These are phyloP conservation scores for Dactylellina parvicollis DNA, from an alignment of 2,329 filamentous ascomycete species.

Conservation along the genomic window DNA sequence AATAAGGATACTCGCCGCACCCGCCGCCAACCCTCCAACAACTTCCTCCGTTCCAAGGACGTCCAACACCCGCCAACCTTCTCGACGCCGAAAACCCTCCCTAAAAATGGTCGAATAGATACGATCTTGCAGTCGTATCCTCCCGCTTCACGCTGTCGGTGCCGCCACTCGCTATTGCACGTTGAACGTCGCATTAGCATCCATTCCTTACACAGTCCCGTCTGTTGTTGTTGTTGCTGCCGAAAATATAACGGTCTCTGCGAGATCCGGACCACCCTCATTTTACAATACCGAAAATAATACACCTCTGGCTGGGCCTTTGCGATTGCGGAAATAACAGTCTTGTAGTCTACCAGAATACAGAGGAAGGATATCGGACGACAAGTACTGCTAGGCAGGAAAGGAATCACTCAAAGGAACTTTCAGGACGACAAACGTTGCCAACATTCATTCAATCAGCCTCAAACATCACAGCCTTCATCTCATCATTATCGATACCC, in stretches of 20 bases:
- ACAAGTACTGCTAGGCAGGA: no score
- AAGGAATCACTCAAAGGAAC: no score
- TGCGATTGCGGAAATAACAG: no score
- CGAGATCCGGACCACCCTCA: conserved; percentile 17
- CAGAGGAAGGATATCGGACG: no score
- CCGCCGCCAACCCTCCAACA: conserved; percentile 18
- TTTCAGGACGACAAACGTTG: no score
- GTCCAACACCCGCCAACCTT: neutral
- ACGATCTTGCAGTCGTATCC: neutral
- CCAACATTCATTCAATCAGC: neutral
- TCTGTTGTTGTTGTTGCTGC: conserved; percentile 1
- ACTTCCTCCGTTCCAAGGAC: neutral
- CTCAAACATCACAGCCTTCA: neutral
- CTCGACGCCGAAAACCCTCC: conserved; percentile 25
- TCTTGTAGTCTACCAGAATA: no score
- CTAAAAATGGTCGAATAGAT: conserved; percentile 42
- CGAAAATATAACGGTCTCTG: conserved; percentile 25
- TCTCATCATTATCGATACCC: neutral
- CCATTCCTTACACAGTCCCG: conserved; percentile 45
- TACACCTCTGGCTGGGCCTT: conserved; percentile 32
- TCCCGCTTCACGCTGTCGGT: neutral
- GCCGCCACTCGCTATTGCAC: conserved; percentile 24
- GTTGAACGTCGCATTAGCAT: conserved; percentile 51
- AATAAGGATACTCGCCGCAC: no score
- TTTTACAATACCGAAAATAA: conserved; percentile 15